Percentiles rank a stretch among this genome's conserved stretches.
Conservation (phyloP, 768 basidiomycete genomes). For the Piloderma croceum region DNA sequence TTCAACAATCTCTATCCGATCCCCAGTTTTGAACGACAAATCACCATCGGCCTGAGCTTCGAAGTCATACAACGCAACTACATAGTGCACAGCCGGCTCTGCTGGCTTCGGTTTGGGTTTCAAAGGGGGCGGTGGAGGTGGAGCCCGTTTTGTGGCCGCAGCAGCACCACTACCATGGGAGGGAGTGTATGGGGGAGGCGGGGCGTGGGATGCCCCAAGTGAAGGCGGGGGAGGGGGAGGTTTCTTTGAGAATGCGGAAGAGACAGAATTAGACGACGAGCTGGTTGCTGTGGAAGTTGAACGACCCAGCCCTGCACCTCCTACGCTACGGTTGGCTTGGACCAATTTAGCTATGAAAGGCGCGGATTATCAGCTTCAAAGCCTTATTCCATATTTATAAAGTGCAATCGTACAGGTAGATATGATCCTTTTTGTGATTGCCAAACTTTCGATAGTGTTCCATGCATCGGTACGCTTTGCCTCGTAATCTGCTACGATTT, state of each 20-base stretch:
- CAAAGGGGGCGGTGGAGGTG: slow-evolving; percentile 72
- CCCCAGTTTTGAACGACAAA: slow-evolving; percentile 82
- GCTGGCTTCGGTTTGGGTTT: slow-evolving; percentile 86
- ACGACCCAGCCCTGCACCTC: slow-evolving; percentile 29
- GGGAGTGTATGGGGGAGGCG: slow-evolving; percentile 33
- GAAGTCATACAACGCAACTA: slow-evolving; percentile 94
- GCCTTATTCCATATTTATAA: too few relatives aligned
- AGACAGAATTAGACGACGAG: slow-evolving; percentile 33
- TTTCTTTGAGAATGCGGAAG: slow-evolving; percentile 37
- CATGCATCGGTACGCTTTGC: slow-evolving; percentile 78
- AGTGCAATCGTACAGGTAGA: slow-evolving; percentile 82
- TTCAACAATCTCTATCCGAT: slow-evolving; percentile 86
- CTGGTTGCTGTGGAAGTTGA: slow-evolving; percentile 22
- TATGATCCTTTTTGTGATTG: slow-evolving; percentile 76
- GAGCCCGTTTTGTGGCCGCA: slow-evolving; percentile 39
- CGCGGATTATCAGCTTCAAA: too few relatives aligned
- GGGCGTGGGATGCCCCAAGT: slow-evolving; percentile 24
- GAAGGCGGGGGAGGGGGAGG: slow-evolving; percentile 36
- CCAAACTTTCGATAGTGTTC: slow-evolving; percentile 70
- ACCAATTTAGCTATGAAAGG: slow-evolving; percentile 56
- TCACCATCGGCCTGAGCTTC: slow-evolving; percentile 93
- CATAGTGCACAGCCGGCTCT: slow-evolving; percentile 60
- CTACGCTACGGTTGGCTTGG: slow-evolving; percentile 41
- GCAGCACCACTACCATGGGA: slow-evolving; percentile 4
- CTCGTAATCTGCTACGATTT: slow-evolving; percentile 76